Conservation (phyloP, 1,139 yeast genomes). For the Saccharomyces hybrid region DNA sequence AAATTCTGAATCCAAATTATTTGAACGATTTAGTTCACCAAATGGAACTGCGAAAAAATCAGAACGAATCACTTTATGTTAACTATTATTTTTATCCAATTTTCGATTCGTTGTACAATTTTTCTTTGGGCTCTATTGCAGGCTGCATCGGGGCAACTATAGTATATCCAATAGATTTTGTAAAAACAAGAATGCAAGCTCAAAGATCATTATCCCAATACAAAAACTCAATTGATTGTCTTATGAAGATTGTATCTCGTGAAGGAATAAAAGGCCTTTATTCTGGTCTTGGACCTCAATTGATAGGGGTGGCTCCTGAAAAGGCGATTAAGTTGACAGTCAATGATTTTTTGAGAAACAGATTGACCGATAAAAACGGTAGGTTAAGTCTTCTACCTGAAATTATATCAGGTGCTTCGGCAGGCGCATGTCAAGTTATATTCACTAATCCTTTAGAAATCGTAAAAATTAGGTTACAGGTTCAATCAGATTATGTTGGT, state of each 20-base stretch:
- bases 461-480: slow-evolving; percentile 90
- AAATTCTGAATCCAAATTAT: slow-evolving; percentile 38
- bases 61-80: slow-evolving; percentile 28
- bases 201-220: slow-evolving; percentile 66
- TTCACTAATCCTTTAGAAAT: slow-evolving; percentile 95
- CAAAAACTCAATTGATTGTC: slow-evolving; percentile 80
- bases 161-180: slow-evolving; percentile 95
- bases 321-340: slow-evolving; percentile 95
- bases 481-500: slow-evolving; percentile 62
- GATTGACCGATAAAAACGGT: slow-evolving; percentile 52
- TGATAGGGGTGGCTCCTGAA: slow-evolving; percentile 97
- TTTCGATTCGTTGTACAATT: slow-evolving; percentile 82
- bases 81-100: slow-evolving; percentile 43
- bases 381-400: slow-evolving; percentile 64
- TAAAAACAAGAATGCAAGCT: slow-evolving; percentile 96
- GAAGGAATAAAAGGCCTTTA: slow-evolving; percentile 87
- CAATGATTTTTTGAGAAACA: slow-evolving; percentile 77
- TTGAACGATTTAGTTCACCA: slow-evolving; percentile 57
- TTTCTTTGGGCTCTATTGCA: slow-evolving; percentile 85
- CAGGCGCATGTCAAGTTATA: slow-evolving; percentile 95
- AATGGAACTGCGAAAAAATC: slow-evolving; percentile 27
- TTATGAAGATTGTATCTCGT: slow-evolving; percentile 59
- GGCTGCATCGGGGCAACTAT: slow-evolving; percentile 98
- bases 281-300: slow-evolving; percentile 89
- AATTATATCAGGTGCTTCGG: slow-evolving; percentile 80